Evolutionary conservation across 2,329 filamentous ascomycete genomes (phyloP).

Genomic region (Aspergillus hortae): DNA sequence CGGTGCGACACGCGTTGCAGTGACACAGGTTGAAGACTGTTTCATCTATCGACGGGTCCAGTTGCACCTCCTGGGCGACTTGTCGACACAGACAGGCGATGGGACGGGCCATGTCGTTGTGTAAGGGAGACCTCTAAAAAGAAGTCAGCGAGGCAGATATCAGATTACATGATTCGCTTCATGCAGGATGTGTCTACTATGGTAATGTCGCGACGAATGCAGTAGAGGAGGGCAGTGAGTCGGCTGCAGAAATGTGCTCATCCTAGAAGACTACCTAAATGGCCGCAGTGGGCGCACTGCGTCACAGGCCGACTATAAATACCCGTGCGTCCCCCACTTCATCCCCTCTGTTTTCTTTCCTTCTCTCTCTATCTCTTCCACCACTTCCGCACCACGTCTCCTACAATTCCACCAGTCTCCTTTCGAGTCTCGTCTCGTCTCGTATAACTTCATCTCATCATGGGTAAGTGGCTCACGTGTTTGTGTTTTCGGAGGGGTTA

Average conservation of each 20-base stretch:
- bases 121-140: too few relatives aligned
- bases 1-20: constrained; percentile 49
- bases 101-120: constrained; percentile 1
- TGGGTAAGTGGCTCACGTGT: constrained; percentile 10
- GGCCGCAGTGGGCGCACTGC: background rate
- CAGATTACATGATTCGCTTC: too few relatives aligned
- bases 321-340: background rate
- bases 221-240: background rate
- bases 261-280: background rate
- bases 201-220: too few relatives aligned
- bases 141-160: background rate
- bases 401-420: background rate
- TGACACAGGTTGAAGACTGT: constrained; percentile 46
- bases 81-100: constrained; percentile 30
- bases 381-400: background rate
- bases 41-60: constrained; percentile 19
- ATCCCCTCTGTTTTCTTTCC: background rate
- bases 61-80: constrained; percentile 20
- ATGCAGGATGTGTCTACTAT: too few relatives aligned
- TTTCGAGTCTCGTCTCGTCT: background rate
- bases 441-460: constrained; percentile 3
- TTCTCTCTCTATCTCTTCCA: background rate
- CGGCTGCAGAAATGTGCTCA: constrained; percentile 26
- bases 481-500: background rate
- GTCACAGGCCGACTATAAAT: constrained; percentile 19